These are phyloP conservation scores for Mucor mucedo DNA, from an alignment of 371 early-diverging fungal genomes.

Conservation along the genomic window DNA sequence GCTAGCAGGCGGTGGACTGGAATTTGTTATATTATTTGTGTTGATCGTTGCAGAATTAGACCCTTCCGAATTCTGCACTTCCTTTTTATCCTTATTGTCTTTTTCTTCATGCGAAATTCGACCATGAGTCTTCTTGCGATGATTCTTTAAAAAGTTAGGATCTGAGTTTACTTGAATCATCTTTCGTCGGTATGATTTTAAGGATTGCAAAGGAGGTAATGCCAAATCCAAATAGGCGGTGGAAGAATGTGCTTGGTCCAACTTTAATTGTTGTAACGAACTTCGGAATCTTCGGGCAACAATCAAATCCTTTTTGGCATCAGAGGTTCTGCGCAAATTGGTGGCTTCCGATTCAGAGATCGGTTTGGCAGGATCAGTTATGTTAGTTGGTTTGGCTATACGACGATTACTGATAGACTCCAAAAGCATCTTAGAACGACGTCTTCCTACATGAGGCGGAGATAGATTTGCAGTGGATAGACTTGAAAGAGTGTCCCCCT, in stretches of 20 bases:
- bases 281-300: constrained; percentile 23
- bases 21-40: no score
- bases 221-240: constrained; percentile 51
- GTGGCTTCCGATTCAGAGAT: constrained; percentile 18
- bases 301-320: constrained; percentile 31
- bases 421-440: constrained; percentile 20
- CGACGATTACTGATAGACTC: constrained; percentile 33
- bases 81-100: constrained; percentile 5
- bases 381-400: constrained; percentile 7
- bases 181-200: constrained; percentile 25
- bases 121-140: constrained; percentile 12
- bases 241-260: constrained; percentile 31
- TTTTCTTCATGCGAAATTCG: background rate
- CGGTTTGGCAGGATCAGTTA: background rate
- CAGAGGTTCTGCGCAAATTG: constrained; percentile 14
- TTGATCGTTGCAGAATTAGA: no score
- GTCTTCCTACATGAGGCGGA: background rate
- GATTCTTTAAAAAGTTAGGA: constrained; percentile 14
- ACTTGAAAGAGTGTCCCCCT: constrained; percentile 12
- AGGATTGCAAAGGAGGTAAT: constrained; percentile 30
- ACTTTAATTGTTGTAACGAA: constrained; percentile 25
- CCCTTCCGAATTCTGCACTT: background rate
- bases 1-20: no score
- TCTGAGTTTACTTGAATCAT: constrained; percentile 25
- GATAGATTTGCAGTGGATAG: background rate